Evolutionary conservation across 257 asterid species (phyloP).

Genomic region (Mentha longifolia): DNA sequence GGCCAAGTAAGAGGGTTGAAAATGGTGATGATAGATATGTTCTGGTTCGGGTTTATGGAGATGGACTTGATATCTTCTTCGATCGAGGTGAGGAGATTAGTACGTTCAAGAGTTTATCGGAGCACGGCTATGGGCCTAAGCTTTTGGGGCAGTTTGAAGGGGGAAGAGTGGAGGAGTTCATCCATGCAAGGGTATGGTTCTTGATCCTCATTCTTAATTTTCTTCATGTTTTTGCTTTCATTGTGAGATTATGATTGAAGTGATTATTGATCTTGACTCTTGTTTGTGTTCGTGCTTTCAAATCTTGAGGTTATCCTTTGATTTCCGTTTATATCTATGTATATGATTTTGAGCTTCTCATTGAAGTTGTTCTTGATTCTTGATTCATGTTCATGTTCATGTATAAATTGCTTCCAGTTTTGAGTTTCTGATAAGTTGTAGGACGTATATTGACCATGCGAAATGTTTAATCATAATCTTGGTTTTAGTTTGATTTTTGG

Average conservation of each 20-base stretch:
- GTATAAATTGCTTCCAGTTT: neutral
- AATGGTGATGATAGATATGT: constrained; percentile 45
- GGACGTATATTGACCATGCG: neutral
- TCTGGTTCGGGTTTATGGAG: constrained; percentile 83
- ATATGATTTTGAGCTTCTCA: neutral
- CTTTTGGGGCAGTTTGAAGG: constrained; percentile 66
- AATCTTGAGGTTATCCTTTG: no score
- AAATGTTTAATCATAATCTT: neutral
- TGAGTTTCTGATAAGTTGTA: neutral
- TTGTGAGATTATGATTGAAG: neutral
- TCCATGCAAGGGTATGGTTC: constrained; percentile 76
- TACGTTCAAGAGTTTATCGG: constrained; percentile 63
- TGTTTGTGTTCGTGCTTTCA: neutral
- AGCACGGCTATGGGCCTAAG: constrained; percentile 77
- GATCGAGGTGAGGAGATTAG: constrained; percentile 76
- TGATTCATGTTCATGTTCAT: neutral
- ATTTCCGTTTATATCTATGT: neutral
- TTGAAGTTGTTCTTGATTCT: no score
- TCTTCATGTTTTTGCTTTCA: neutral
- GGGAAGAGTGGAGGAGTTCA: constrained; percentile 95
- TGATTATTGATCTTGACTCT: neutral
- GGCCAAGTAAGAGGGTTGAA: constrained; percentile 50
- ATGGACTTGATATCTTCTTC: constrained; percentile 82
- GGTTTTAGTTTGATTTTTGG: neutral
- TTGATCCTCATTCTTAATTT: neutral